Conservation (phyloP, 176 grass and related monocot genomes). For the Oryza glumipatula region DNA sequence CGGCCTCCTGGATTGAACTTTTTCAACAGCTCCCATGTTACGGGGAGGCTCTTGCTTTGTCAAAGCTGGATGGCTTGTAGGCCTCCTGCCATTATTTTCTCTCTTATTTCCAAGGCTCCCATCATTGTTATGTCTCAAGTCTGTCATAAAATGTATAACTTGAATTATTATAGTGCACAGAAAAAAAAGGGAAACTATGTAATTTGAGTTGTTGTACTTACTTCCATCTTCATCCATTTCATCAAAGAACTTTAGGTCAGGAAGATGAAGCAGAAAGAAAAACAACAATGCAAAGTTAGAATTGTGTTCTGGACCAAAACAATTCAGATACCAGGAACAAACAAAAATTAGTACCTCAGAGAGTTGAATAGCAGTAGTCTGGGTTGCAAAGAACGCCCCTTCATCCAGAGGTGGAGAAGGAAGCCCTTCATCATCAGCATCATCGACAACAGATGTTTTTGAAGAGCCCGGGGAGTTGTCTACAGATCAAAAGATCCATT, state of each 20-base stretch:
- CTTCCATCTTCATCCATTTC: conserved; percentile 99
- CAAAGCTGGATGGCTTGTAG: conserved; percentile 34
- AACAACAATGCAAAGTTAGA: conserved; percentile 43
- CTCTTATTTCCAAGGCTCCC: conserved; percentile 40
- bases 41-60: conserved; percentile 39
- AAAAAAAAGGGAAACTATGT: conserved; percentile 3
- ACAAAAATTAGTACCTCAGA: conserved; percentile 62
- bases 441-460: conserved; percentile 56
- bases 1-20: conserved; percentile 42
- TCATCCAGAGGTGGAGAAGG: conserved; percentile 87
- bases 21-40: conserved; percentile 34
- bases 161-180: conserved; percentile 24
- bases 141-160: conserved; percentile 40
- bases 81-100: conserved; percentile 39
- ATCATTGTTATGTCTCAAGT: conserved; percentile 62
- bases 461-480: conserved; percentile 52
- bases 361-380: conserved; percentile 72
- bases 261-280: not conserved
- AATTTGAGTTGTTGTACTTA: conserved; percentile 53
- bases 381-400: conserved; percentile 65
- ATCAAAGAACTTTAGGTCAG: conserved; percentile 76
- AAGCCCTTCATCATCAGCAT: conserved; percentile 82
- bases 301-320: conserved; percentile 20
- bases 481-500: conserved; percentile 14
- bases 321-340: conserved; percentile 20